Evolutionary conservation across 202 grass and related monocot species (phyloP).

Genomic region (Eragrostis tef): DNA sequence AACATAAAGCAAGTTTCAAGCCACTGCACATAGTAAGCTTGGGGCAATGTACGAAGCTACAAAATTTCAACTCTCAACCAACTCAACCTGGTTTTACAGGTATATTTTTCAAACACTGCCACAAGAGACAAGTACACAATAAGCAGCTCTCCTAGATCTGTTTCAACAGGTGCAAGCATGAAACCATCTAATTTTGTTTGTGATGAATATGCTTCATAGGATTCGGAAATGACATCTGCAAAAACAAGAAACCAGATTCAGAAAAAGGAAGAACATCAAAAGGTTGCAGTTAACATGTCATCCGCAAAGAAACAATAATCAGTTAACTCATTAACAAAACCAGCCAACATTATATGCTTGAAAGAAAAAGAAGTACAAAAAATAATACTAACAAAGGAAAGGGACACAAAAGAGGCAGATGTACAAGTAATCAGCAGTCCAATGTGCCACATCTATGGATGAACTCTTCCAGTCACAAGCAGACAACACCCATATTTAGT

Average conservation of each 20-base stretch:
- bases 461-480: too few species aligned
- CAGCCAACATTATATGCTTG: conserved; percentile 1
- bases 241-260: conserved; percentile 15
- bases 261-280: neutral
- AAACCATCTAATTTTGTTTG: conserved; percentile 6
- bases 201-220: conserved; percentile 41
- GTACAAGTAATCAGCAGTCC: too few species aligned
- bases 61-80: neutral
- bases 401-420: too few species aligned
- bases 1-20: neutral
- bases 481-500: neutral
- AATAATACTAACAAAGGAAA: conserved; percentile 31
- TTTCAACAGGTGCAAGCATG: conserved; percentile 5
- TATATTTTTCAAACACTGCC: neutral
- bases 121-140: neutral
- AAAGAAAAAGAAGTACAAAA: neutral
- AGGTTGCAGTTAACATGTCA: too few species aligned
- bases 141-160: neutral
- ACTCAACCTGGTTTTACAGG: neutral
- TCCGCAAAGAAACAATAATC: neutral
- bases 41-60: neutral
- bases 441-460: too few species aligned
- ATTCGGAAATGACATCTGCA: conserved; percentile 66
- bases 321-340: neutral
- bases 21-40: neutral